Conservation (phyloP, 129 eudicot genomes). For the Tagetes erecta region DNA sequence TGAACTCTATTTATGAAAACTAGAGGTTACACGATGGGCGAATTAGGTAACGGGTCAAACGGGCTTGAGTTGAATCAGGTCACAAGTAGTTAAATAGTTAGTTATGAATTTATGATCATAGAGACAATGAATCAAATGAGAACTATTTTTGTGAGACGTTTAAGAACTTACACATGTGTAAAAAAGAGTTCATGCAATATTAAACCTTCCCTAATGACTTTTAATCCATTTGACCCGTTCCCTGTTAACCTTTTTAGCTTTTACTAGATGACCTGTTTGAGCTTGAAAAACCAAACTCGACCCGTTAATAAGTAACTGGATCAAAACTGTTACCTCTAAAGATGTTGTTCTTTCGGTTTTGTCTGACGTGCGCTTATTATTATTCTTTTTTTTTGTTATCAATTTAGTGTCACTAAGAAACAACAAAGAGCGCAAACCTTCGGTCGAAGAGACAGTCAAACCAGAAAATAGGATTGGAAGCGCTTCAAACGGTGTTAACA, state of each 20-base stretch:
- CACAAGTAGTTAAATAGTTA: background rate
- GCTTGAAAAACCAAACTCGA: background rate
- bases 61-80: background rate
- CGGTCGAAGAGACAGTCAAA: background rate
- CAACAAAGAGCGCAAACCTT: conserved; percentile 8
- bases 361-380: conserved; percentile 4
- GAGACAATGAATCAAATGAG: no score
- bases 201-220: background rate
- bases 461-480: background rate
- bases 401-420: conserved; percentile 30
- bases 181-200: background rate
- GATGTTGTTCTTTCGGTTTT: background rate
- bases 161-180: no score
- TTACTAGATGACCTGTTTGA: background rate
- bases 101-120: background rate
- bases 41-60: background rate
- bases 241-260: background rate
- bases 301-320: background rate
- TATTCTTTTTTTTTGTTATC: background rate
- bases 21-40: background rate
- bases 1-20: background rate
- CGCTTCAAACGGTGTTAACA: background rate
- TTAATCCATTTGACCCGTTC: background rate
- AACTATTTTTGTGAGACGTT: no score
- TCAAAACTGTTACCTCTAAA: background rate